Evolutionary conservation across 1,284 basidiomycete species (phyloP).

Genomic region (Melampsora larici-populina): DNA sequence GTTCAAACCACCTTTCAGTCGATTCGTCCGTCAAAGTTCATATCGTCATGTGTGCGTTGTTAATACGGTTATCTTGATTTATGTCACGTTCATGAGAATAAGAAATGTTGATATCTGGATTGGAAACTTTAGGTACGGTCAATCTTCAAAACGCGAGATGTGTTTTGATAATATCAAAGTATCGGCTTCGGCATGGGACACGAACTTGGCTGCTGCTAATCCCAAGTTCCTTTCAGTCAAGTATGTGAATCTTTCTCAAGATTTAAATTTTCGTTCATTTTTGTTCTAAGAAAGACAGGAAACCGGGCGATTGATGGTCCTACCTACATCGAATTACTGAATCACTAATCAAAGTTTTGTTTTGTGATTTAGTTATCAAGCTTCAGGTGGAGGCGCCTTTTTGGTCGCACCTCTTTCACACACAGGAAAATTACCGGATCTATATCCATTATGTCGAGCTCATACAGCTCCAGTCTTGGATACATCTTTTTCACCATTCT

Average conservation of each 20-base stretch:
- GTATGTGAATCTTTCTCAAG: conserved; percentile 62
- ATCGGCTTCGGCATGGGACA: conserved; percentile 79
- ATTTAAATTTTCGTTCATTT: neutral
- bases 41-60: conserved; percentile 36
- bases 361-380: conserved; percentile 44
- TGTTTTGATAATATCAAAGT: conserved; percentile 60
- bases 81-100: neutral
- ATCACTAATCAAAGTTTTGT: neutral
- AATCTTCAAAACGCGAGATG: conserved; percentile 20
- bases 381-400: conserved; percentile 89
- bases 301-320: conserved; percentile 4
- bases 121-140: neutral
- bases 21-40: conserved; percentile 39
- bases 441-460: conserved; percentile 83
- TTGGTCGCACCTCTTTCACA: conserved; percentile 71
- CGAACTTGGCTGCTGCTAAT: conserved; percentile 76
- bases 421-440: conserved; percentile 72
- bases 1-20: neutral
- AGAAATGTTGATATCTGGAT: neutral
- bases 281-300: neutral
- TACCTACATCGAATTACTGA: too few relatives aligned
- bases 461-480: conserved; percentile 67
- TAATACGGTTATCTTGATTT: neutral
- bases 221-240: conserved; percentile 84
- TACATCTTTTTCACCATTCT: conserved; percentile 93